phyloP scores from a whole-genome alignment of 2,329 filamentous ascomycete genomes.

The Westerdykella aurantiaca region DNA sequence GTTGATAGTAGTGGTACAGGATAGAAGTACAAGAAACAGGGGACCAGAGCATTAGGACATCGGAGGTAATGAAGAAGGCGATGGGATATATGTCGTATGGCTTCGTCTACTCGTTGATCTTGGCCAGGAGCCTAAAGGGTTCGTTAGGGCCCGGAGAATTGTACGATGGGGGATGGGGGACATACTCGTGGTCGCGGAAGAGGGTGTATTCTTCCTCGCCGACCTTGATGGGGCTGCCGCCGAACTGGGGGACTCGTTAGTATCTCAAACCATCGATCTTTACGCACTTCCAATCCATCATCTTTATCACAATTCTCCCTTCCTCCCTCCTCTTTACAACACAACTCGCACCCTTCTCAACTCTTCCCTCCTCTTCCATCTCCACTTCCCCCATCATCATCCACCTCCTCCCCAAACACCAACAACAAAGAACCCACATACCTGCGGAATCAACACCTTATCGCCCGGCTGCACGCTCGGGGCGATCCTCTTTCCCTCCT shows the following conservation, averaged over 20 bases:
- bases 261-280: neutral
- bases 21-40: too few relatives aligned
- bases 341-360: neutral
- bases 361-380: neutral
- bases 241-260: slow-evolving; percentile 63
- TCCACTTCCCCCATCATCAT: neutral
- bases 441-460: slow-evolving; percentile 92
- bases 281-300: slow-evolving; percentile 1
- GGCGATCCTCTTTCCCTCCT: slow-evolving; percentile 79
- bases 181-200: slow-evolving; percentile 97
- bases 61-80: too few relatives aligned
- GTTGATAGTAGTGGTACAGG: too few relatives aligned
- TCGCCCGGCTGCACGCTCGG: slow-evolving; percentile 81
- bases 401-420: neutral
- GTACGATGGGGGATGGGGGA: slow-evolving; percentile 22
- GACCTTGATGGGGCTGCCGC: slow-evolving; percentile 92
- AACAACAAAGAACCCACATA: slow-evolving; percentile 41
- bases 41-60: too few relatives aligned
- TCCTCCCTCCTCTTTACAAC: neutral
- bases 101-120: slow-evolving; percentile 82
- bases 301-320: neutral
- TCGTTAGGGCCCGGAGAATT: slow-evolving; percentile 1
- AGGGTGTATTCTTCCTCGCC: slow-evolving; percentile 94
- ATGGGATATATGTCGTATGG: neutral
- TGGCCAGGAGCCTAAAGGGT: slow-evolving; percentile 74